Evolutionary conservation across 805 yeast species (phyloP).

Genomic region (Naumovozyma baii): DNA sequence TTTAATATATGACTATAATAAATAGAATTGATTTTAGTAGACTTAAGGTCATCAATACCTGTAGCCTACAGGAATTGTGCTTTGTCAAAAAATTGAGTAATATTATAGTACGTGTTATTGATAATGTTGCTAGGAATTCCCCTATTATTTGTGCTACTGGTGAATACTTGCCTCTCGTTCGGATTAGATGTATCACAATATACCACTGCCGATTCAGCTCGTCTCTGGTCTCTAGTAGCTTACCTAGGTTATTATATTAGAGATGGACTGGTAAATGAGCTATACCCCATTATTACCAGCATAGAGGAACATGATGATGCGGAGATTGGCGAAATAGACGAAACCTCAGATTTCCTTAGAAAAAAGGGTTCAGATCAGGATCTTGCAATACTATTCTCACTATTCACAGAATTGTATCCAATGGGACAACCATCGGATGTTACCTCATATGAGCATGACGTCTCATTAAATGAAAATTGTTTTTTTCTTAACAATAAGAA

Average conservation of each 20-base stretch:
- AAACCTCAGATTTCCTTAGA: constrained; percentile 1
- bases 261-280: constrained; percentile 2
- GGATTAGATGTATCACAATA: not conserved
- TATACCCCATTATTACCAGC: constrained; percentile 10
- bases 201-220: constrained; percentile 6
- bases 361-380: constrained; percentile 5
- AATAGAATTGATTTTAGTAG: too few species aligned
- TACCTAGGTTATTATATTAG: constrained; percentile 4
- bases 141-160: not conserved
- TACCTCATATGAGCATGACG: not conserved
- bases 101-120: too few species aligned
- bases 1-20: too few species aligned
- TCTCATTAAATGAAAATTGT: constrained; percentile 7
- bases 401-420: constrained; percentile 12
- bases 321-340: constrained; percentile 3
- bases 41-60: too few species aligned
- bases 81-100: too few species aligned
- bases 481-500: constrained; percentile 20
- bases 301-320: constrained; percentile 4
- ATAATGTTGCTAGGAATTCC: not conserved
- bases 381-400: constrained; percentile 10
- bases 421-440: constrained; percentile 6
- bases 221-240: constrained; percentile 11
- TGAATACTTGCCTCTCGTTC: not conserved
- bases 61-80: too few species aligned